Percentiles rank a stretch among this genome's conserved stretches.
Evolutionary conservation across 768 basidiomycete genomes (phyloP).

Genomic region (Amanita fuliginea): DNA sequence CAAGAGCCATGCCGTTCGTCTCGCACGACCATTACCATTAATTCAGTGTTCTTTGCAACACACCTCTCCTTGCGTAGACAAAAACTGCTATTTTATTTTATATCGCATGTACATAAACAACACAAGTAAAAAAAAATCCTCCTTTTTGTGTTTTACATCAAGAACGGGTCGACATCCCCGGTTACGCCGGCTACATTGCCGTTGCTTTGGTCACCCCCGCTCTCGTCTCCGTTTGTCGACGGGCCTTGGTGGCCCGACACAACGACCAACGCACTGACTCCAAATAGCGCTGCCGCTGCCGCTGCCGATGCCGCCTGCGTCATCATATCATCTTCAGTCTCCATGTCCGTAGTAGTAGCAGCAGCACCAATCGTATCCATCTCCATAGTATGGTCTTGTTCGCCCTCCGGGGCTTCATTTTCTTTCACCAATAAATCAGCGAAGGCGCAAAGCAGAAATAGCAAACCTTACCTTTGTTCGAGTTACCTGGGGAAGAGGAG

Average conservation of each 20-base stretch:
- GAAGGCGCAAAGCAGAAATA: too few relatives aligned
- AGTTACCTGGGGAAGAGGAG: conserved; percentile 1
- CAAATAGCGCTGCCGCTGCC: not conserved
- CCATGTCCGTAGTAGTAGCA: not conserved
- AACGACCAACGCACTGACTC: not conserved
- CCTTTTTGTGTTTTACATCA: not conserved
- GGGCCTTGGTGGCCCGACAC: not conserved
- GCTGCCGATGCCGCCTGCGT: not conserved
- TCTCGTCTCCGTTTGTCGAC: not conserved
- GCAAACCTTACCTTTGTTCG: conserved; percentile 3
- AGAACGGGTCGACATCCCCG: not conserved
- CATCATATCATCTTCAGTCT: not conserved
- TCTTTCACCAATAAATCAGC: not conserved
- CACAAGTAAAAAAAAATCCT: not conserved
- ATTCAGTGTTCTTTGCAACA: too few relatives aligned
- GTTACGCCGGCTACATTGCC: not conserved
- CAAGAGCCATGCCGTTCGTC: too few relatives aligned
- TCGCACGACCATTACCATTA: too few relatives aligned
- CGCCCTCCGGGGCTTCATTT: conserved; percentile 5
- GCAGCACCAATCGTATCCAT: not conserved
- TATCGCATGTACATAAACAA: not conserved
- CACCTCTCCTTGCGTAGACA: too few relatives aligned
- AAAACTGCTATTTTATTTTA: not conserved
- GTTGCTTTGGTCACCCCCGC: not conserved
- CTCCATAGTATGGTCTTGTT: not conserved